Conservation (phyloP, 2,329 filamentous ascomycete species). For the Curvularia spicifera region DNA sequence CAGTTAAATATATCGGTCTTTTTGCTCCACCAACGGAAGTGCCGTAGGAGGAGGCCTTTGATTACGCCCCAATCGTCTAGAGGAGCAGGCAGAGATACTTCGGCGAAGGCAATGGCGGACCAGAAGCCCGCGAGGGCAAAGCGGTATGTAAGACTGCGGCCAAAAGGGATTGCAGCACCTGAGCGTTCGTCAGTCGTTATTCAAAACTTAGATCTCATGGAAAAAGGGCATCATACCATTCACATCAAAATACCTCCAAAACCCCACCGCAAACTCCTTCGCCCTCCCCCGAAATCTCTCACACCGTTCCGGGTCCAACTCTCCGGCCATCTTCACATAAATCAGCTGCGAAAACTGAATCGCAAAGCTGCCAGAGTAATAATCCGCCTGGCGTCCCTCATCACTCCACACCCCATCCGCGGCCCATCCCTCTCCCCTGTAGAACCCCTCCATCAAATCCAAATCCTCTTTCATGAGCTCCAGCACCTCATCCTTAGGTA, state of each 20-base stretch:
- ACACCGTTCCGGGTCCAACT: constrained; percentile 52
- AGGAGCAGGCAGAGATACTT: constrained; percentile 50
- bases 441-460: constrained; percentile 55
- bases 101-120: constrained; percentile 54
- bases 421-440: constrained; percentile 56
- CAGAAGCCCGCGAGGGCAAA: constrained; percentile 60
- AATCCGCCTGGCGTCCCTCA: constrained; percentile 54
- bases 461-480: constrained; percentile 53
- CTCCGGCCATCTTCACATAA: constrained; percentile 53
- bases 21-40: constrained; percentile 59
- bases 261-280: constrained; percentile 49
- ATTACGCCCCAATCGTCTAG: constrained; percentile 50
- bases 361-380: constrained; percentile 62
- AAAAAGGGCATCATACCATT: constrained; percentile 43
- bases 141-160: constrained; percentile 59
- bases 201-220: background rate
- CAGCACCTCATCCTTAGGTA: constrained; percentile 45
- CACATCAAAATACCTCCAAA: constrained; percentile 59
- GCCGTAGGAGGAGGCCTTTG: constrained; percentile 59
- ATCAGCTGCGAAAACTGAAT: constrained; percentile 61
- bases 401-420: constrained; percentile 56
- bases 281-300: constrained; percentile 51
- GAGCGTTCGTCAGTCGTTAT: background rate
- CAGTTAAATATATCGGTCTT: constrained; percentile 54
- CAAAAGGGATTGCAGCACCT: constrained; percentile 62